Evolutionary conservation across 2,329 filamentous ascomycete genomes (phyloP).

Genomic region (Cryphonectria nitschkei): DNA sequence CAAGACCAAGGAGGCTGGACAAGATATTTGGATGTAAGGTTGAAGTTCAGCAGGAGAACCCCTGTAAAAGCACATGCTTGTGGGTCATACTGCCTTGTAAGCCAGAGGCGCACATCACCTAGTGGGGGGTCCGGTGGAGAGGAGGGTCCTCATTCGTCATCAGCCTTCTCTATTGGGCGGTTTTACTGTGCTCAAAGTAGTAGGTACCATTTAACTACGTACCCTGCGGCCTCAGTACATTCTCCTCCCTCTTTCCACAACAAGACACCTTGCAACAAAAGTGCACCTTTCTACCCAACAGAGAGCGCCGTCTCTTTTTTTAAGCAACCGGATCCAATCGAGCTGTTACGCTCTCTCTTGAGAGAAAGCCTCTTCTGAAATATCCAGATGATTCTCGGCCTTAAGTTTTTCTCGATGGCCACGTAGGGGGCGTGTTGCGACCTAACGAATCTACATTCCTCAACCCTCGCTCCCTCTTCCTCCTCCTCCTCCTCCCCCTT

Average conservation of each 20-base stretch:
- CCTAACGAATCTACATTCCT: not conserved
- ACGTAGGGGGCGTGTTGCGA: not conserved
- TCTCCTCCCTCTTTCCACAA: conserved; percentile 10
- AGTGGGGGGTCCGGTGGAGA: not conserved
- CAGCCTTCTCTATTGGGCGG: conserved; percentile 3
- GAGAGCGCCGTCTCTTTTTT: not conserved
- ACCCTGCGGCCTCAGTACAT: no score
- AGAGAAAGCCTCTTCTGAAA: not conserved
- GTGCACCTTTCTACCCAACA: not conserved
- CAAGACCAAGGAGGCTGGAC: not conserved
- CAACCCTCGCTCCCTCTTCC: not conserved
- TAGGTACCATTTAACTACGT: not conserved
- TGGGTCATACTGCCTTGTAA: conserved; percentile 5
- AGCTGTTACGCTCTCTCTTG: not conserved
- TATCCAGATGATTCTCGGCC: not conserved
- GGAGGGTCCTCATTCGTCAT: conserved; percentile 26
- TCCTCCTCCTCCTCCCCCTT: not conserved
- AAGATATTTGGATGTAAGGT: not conserved
- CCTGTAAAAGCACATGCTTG: conserved; percentile 18
- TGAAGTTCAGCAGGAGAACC: not conserved
- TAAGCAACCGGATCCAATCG: not conserved
- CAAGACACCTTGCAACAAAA: conserved; percentile 30
- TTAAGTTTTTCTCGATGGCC: not conserved
- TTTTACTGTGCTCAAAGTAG: not conserved
- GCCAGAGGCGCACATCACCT: not conserved